Evolutionary conservation across 192 early-diverging fungal genomes (phyloP), one percentile per base, ranked within the genome.

Genomic region (Rhizoclosmatium sp.): DNA sequence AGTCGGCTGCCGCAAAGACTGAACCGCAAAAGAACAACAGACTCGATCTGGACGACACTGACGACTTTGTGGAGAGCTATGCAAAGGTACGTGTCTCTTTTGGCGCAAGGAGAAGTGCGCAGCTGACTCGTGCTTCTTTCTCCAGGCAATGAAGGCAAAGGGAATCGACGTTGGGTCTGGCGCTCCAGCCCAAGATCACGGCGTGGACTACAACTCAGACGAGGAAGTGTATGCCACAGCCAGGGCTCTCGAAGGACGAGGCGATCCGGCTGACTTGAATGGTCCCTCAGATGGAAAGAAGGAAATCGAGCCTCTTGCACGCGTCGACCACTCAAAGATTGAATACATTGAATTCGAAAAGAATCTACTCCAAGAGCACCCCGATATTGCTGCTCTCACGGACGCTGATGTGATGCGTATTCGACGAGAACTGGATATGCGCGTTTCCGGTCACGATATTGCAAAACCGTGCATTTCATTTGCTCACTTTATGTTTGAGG

Each of bases 181-280:
- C 79, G 87, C 70, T 86, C 71, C 58, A 12, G 39, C 51, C 19
- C 47, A 19, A n/a, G 65, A 76, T 60, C 19, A n/a, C 31, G 81
- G 44, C 51, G 70, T 23, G 21, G 64, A 66, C 44, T 81, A 72
- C 47, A 81, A 80, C 56, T 93, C 92, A 59, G 94, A 95, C 74
- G 94, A 94, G 71, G 93, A 94, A 81, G 94, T 95, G 2, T 95
- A 95, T 82, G 91, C 92, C 2, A 91, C 94, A 21, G 94, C 93
- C 2, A 81, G 88, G 10, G 93, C 92, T 41, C 79, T 94, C 21
- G 77, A 74, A 12, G 59, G n/a, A 51, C 0, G 31, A 31, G 31
- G 31, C 31, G 31, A 31, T 31, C 31, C 31, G 31, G 31, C 31
- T 31, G 31, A 31, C 31, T 85, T 59, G 64, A 70, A 80, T 61